Evolutionary conservation across 495 filamentous ascomycete species (phyloP).

Genomic region (Clohesyomyces aquaticus): DNA sequence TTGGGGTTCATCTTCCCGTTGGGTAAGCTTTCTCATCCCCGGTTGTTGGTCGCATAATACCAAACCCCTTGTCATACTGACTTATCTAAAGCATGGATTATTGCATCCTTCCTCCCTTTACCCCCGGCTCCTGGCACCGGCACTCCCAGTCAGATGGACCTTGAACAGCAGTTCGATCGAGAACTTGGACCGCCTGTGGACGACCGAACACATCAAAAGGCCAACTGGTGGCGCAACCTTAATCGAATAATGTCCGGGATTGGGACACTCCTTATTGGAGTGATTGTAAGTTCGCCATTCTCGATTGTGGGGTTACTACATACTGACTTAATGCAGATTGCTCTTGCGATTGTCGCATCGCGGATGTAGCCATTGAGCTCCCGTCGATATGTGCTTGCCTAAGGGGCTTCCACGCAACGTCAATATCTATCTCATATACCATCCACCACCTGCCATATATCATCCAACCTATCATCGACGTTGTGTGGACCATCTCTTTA

Average conservation of each 20-base stretch:
- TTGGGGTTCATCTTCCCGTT: slow-evolving; percentile 86
- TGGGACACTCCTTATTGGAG: slow-evolving; percentile 75
- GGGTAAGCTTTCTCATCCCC: slow-evolving; percentile 53
- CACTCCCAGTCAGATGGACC: slow-evolving; percentile 40
- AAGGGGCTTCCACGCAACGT: background rate
- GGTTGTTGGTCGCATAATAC: slow-evolving; percentile 7
- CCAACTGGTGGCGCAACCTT: slow-evolving; percentile 88
- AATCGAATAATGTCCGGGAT: slow-evolving; percentile 85
- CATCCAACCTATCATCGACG: slow-evolving; percentile 6
- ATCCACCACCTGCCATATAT: background rate
- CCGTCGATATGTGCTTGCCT: background rate
- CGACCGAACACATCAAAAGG: slow-evolving; percentile 67
- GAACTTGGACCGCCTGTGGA: slow-evolving; percentile 42
- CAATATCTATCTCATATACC: background rate
- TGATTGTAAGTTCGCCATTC: slow-evolving; percentile 60
- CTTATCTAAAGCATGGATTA: slow-evolving; percentile 69
- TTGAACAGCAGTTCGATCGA: slow-evolving; percentile 40
- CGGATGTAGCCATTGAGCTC: slow-evolving; percentile 26
- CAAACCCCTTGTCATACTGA: slow-evolving; percentile 9
- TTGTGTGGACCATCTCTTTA: too few species aligned
- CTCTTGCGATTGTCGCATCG: slow-evolving; percentile 32
- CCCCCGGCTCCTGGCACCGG: slow-evolving; percentile 50
- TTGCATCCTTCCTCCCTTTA: slow-evolving; percentile 80
- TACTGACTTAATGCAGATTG: background rate
- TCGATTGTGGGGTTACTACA: background rate